Evolutionary conservation across 139 green algal species (phyloP).

Genomic region (Chlorella sorokiniana): DNA sequence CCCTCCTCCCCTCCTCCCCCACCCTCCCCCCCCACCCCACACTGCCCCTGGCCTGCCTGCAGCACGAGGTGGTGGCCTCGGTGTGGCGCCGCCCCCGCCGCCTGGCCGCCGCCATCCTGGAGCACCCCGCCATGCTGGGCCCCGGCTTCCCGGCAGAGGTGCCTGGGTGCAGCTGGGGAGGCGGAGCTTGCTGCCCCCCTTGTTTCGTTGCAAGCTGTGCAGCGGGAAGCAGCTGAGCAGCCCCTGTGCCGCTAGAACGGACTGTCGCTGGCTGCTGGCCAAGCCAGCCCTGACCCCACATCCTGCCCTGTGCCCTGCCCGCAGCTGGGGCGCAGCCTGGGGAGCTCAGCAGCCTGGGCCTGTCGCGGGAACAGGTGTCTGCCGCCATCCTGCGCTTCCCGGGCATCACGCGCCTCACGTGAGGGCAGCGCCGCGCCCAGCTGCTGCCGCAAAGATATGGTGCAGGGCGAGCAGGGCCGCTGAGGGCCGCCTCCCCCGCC

Average conservation of each 20-base stretch:
- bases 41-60: not conserved
- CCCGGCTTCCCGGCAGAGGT: constrained; percentile 7
- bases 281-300: not conserved
- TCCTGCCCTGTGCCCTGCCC: not conserved
- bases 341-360: constrained; percentile 3
- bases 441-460: not conserved
- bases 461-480: not conserved
- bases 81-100: not conserved
- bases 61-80: constrained; percentile 10
- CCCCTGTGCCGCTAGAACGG: not conserved
- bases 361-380: constrained; percentile 9
- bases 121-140: constrained; percentile 6
- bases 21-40: not conserved
- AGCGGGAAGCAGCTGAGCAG: no score
- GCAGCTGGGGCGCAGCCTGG: constrained; percentile 2
- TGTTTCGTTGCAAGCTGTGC: no score
- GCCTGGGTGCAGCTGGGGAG: not conserved
- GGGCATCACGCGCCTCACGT: not conserved
- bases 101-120: not conserved
- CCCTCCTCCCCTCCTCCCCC: not conserved
- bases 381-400: not conserved
- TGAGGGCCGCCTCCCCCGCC: not conserved
- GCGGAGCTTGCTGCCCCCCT: not conserved
- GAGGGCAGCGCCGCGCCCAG: not conserved
- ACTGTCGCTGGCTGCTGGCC: not conserved